Evolutionary conservation across 1,284 basidiomycete species (phyloP).

Genomic region (Leccinum ponderosum): DNA sequence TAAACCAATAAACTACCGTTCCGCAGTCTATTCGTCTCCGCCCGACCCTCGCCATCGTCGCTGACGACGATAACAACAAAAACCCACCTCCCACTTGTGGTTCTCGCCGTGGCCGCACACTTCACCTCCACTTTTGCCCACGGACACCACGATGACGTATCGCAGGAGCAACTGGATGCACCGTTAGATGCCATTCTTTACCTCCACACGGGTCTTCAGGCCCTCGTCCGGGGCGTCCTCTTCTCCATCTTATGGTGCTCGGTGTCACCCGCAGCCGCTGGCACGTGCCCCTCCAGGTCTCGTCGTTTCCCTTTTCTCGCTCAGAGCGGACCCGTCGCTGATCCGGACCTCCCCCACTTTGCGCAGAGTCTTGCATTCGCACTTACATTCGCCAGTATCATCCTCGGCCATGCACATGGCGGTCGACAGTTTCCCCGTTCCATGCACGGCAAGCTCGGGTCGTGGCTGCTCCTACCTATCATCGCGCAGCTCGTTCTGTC

Average conservation of each 20-base stretch:
- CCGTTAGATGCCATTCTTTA: constrained; percentile 78
- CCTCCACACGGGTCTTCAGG: constrained; percentile 79
- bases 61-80: too few relatives aligned
- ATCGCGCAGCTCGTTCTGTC: constrained; percentile 70
- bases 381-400: constrained; percentile 69
- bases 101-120: too few relatives aligned
- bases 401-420: constrained; percentile 80
- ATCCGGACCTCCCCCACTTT: background rate
- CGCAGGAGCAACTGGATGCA: constrained; percentile 62
- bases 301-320: constrained; percentile 10
- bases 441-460: constrained; percentile 71
- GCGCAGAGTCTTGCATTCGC: constrained; percentile 64
- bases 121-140: constrained; percentile 43
- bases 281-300: constrained; percentile 84
- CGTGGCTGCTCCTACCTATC: constrained; percentile 69
- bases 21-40: too few relatives aligned
- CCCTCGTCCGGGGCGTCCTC: constrained; percentile 68
- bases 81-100: too few relatives aligned
- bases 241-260: constrained; percentile 63
- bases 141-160: constrained; percentile 55
- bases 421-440: constrained; percentile 73
- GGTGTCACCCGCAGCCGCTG: constrained; percentile 74
- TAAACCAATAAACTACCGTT: too few relatives aligned
- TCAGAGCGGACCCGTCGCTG: background rate
- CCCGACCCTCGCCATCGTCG: too few relatives aligned